A percentile compares a stretch with the other conserved stretches of the same genome.
phyloP scores from a whole-genome alignment of 225 moss, liverwort and hornwort species.

The Sphagnum tenellum region DNA sequence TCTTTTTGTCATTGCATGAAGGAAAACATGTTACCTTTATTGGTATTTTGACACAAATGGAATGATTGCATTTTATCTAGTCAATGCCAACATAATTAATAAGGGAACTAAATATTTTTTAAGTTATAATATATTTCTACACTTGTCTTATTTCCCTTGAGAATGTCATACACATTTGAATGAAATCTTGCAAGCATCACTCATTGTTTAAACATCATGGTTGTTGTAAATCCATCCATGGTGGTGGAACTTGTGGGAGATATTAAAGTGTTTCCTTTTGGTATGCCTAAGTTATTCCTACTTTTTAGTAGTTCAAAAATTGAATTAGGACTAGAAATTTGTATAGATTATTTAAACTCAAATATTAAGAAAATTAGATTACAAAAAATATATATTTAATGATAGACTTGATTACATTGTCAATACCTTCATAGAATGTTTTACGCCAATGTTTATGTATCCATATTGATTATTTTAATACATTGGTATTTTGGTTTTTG shows the following conservation, averaged over 20 bases:
- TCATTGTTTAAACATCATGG: background rate
- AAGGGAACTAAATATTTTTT: background rate
- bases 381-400: background rate
- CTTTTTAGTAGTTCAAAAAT: too few relatives aligned
- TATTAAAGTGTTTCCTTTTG: conserved; percentile 66
- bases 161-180: too few relatives aligned
- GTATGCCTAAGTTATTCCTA: conserved; percentile 18
- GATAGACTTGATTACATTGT: background rate
- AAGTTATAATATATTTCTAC: background rate
- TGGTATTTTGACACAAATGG: conserved; percentile 96
- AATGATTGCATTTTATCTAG: conserved; percentile 80
- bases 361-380: background rate
- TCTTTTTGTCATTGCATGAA: conserved; percentile 23
- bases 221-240: conserved; percentile 46
- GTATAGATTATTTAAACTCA: background rate
- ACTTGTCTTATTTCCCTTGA: background rate
- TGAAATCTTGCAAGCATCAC: background rate
- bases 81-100: conserved; percentile 52
- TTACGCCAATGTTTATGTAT: too few relatives aligned
- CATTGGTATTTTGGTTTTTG: background rate
- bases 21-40: conserved; percentile 57
- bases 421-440: background rate
- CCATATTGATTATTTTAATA: too few relatives aligned
- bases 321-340: background rate
- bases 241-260: conserved; percentile 58